Evolutionary conservation across 1,284 basidiomycete species (phyloP), one percentile per base, ranked within the genome.

Genomic region (Naganishia sp.): DNA sequence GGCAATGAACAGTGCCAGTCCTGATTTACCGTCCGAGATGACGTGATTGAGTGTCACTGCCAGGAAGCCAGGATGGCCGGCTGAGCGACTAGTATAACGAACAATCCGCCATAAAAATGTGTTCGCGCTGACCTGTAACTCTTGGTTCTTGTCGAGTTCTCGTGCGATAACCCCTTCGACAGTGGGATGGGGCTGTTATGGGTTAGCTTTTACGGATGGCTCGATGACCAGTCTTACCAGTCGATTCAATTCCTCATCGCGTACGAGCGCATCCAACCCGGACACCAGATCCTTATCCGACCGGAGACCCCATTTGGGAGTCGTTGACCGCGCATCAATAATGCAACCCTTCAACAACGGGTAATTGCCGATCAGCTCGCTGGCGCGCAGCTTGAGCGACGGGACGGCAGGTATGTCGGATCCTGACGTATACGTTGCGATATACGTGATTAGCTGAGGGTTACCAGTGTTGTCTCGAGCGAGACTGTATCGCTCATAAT

Each of bases 401-500:
- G 52, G 33, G 18, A 15, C 48, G 2, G 36, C 43, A 25, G 57
- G 57, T 16, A 61, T 6, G 21, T 25, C 25, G 33, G 57, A 21
- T 48, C 7, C 18, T 1, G 13, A 23, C 9, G 57, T 21, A 57
- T 74, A 76, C 3, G 68, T 56, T 5, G 71, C 63, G 31, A 73
- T 56, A 23, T 70, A 57, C 15, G 70, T 55, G 44, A 74, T 69
- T 15, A 69, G 49, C 18, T 70, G 68, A 10, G 72, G 69, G 18
- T 68, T 70, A 4, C 72, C 73, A 1, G 65, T 59, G 63, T 72
- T 72, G 15, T 72, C 70, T 16, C 75, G 71, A 25, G 69, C 67
- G 21, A 74, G 68, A 46, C 68, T 68, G 69, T 68, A 75, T 21
- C 73, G 72, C 52, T 76, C 74, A 55, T 73, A 61, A 21, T 61